Conservation (phyloP, 1,284 basidiomycete genomes). For the Malassezia cuniculi region DNA sequence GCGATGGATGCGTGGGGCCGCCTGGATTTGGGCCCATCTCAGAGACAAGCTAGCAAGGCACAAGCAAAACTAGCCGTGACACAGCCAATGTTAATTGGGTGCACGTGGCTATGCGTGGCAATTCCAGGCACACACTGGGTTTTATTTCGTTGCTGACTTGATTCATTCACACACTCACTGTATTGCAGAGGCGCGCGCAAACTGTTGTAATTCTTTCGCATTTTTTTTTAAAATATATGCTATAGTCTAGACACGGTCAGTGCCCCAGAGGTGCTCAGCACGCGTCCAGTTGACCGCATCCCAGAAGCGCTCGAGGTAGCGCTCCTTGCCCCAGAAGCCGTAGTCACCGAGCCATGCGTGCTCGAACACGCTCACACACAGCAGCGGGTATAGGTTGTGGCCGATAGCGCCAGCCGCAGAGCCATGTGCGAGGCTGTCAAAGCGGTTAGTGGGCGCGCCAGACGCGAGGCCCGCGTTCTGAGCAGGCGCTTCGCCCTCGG, state of each 20-base stretch:
- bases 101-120: no score
- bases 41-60: no score
- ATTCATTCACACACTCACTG: no score
- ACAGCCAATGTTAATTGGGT: no score
- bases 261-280: constrained; percentile 22
- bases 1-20: no score
- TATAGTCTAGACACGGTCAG: constrained; percentile 2
- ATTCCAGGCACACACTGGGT: no score
- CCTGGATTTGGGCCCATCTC: no score
- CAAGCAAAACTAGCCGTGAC: no score
- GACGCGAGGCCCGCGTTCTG: not conserved
- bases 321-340: constrained; percentile 85
- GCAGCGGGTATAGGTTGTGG: constrained; percentile 59
- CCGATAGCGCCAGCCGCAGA: constrained; percentile 46
- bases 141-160: no score
- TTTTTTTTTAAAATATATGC: no score
- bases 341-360: constrained; percentile 81
- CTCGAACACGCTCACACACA: constrained; percentile 76
- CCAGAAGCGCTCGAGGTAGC: constrained; percentile 82
- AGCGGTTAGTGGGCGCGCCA: constrained; percentile 3
- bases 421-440: constrained; percentile 8
- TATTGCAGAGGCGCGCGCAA: no score
- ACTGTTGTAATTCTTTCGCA: no score
- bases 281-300: constrained; percentile 67
- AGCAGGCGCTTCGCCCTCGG: not conserved